Percentiles rank a stretch among this genome's conserved stretches.
Evolutionary conservation across 805 yeast genomes (phyloP).

Genomic region (Candida xyloterini): DNA sequence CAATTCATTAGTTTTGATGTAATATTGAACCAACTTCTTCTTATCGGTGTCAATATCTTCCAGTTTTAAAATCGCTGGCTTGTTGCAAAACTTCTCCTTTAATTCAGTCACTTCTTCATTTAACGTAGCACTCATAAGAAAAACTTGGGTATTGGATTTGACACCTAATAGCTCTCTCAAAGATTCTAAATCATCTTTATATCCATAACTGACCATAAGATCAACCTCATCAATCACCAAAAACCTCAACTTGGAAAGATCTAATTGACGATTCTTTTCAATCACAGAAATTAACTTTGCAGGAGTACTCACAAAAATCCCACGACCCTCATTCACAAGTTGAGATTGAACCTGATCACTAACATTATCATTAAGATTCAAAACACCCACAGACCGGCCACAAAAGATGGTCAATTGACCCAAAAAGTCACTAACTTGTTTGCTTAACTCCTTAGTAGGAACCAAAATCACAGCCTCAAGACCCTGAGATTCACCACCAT

Average conservation of each 20-base stretch:
- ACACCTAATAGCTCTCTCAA: conserved; percentile 65
- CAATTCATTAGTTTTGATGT: conserved; percentile 80
- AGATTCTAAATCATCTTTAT: conserved; percentile 74
- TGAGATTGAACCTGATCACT: conserved; percentile 71
- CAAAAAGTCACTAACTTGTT: conserved; percentile 74
- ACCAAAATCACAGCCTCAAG: conserved; percentile 72
- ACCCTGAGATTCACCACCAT: conserved; percentile 30
- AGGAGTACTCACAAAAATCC: conserved; percentile 84
- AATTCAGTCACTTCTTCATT: conserved; percentile 79
- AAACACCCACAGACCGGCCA: conserved; percentile 56
- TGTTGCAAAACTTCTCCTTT: conserved; percentile 74
- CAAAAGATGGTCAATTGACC: conserved; percentile 69
- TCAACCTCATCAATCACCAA: conserved; percentile 95
- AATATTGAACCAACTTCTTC: conserved; percentile 74
- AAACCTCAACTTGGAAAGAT: conserved; percentile 56
- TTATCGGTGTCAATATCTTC: conserved; percentile 58
- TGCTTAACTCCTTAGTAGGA: conserved; percentile 89
- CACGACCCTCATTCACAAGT: conserved; percentile 70
- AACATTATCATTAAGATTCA: conserved; percentile 62
- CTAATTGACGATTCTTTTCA: conserved; percentile 44
- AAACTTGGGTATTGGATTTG: conserved; percentile 77
- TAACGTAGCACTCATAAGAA: conserved; percentile 94
- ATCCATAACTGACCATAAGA: conserved; percentile 84
- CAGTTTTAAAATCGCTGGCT: conserved; percentile 76
- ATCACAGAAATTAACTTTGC: conserved; percentile 60